These are phyloP conservation scores for Malus sieversii DNA, from an alignment of 306 rosid species.

Conservation along the genomic window DNA sequence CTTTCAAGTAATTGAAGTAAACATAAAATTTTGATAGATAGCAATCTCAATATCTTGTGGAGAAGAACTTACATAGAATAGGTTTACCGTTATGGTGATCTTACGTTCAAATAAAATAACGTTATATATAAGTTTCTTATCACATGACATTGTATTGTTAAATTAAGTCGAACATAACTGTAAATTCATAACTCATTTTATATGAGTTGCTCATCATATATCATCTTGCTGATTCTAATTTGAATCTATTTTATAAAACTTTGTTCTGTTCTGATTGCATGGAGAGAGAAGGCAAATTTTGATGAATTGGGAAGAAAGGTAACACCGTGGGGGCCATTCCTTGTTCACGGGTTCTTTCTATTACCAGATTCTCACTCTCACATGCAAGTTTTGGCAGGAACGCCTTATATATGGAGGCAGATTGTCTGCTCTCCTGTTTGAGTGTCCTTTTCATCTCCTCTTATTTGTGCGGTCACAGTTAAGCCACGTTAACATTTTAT, in stretches of 20 bases:
- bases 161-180: no score
- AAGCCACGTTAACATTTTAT: no score
- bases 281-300: conserved; percentile 25
- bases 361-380: conserved; percentile 59
- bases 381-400: conserved; percentile 7
- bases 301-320: conserved; percentile 37
- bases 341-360: conserved; percentile 75
- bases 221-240: conserved; percentile 4
- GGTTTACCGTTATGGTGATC: no score
- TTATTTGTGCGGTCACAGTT: no score
- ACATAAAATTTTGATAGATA: conserved; percentile 27
- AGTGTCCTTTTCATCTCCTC: rapidly evolving
- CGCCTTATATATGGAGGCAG: no score
- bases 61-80: no score
- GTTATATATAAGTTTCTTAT: no score
- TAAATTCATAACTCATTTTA: no score
- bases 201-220: neutral
- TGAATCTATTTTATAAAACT: conserved; percentile 1
- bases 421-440: no score
- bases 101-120: no score
- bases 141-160: no score
- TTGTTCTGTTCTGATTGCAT: conserved; percentile 32
- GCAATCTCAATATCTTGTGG: conserved; percentile 26
- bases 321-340: conserved; percentile 60
- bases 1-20: neutral